Conservation (phyloP, 345 rosid species). For the Tarenaya hassleriana region DNA sequence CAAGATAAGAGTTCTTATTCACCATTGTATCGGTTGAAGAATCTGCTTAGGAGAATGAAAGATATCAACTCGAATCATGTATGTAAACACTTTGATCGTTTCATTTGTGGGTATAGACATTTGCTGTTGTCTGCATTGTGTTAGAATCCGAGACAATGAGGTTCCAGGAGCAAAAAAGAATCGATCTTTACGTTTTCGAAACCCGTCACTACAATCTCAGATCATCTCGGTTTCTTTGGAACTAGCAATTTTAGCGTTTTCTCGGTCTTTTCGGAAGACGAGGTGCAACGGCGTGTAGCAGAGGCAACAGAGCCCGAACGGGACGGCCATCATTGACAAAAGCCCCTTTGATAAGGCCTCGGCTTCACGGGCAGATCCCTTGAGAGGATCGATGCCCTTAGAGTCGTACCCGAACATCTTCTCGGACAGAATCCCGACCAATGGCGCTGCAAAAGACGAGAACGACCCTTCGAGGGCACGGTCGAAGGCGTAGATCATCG, state of each 20-base stretch:
- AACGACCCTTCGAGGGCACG: slow-evolving; percentile 89
- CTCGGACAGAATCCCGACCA: slow-evolving; percentile 94
- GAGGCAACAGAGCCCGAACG: slow-evolving; percentile 78
- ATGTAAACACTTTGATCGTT: too few species aligned
- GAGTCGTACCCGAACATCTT: slow-evolving; percentile 72
- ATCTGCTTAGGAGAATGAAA: background rate
- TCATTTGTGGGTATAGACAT: too few species aligned
- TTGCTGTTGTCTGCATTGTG: too few species aligned
- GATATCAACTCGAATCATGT: background rate
- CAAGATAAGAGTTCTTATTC: too few species aligned
- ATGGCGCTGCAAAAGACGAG: slow-evolving; percentile 89
- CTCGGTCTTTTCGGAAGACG: slow-evolving; percentile 58
- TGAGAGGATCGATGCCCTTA: slow-evolving; percentile 52
- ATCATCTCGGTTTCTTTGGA: too few species aligned
- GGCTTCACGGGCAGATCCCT: slow-evolving; percentile 64
- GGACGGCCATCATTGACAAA: slow-evolving; percentile 83
- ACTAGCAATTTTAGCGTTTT: slow-evolving; percentile 40
- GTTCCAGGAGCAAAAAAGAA: too few species aligned
- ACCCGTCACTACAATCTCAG: too few species aligned
- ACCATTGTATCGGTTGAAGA: too few species aligned
- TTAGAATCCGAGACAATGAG: too few species aligned
- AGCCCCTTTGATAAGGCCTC: slow-evolving; percentile 77
- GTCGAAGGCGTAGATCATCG: slow-evolving; percentile 92
- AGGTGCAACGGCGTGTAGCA: slow-evolving; percentile 78
- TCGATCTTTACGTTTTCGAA: too few species aligned